A percentile compares a stretch with the other conserved stretches of the same genome.
Evolutionary conservation across 169 alveolate species (phyloP).

Genomic region (Cryptosporidium ubiquitum): DNA sequence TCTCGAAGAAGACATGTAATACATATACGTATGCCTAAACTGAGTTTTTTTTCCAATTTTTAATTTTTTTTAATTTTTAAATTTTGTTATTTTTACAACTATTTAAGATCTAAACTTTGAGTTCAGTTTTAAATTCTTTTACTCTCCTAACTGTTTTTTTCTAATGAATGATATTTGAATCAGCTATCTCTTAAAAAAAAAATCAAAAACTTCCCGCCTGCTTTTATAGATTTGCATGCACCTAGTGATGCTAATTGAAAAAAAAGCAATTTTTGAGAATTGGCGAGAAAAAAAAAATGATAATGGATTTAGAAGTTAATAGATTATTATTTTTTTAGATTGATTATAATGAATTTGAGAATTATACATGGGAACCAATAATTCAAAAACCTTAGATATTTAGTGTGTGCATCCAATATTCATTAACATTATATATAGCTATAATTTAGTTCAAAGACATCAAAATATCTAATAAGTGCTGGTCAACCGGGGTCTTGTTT

Average conservation of each 20-base stretch:
- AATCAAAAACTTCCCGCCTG: conserved; percentile 46
- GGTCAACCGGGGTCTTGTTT: conserved; percentile 79
- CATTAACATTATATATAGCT: neutral
- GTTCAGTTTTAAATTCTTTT: neutral
- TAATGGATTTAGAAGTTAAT: neutral
- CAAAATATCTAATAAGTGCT: conserved; percentile 28
- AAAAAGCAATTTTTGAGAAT: neutral
- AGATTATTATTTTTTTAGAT: too few species aligned
- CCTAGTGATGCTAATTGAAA: neutral
- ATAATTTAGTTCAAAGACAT: conserved; percentile 25
- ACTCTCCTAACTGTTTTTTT: neutral
- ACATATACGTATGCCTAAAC: conserved; percentile 52
- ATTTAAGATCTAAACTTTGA: neutral
- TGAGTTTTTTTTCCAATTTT: too few species aligned
- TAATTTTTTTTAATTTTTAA: too few species aligned
- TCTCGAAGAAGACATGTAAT: conserved; percentile 55
- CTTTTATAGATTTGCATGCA: conserved; percentile 65
- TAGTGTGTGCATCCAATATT: neutral
- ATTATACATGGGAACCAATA: too few species aligned
- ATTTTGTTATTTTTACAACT: too few species aligned
- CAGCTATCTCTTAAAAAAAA: neutral
- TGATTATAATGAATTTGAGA: too few species aligned
- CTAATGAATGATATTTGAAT: neutral
- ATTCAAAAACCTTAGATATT: neutral
- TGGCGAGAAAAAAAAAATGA: neutral